Evolutionary conservation across 2,329 filamentous ascomycete genomes (phyloP).

Genomic region (Canariomyces notabilis): DNA sequence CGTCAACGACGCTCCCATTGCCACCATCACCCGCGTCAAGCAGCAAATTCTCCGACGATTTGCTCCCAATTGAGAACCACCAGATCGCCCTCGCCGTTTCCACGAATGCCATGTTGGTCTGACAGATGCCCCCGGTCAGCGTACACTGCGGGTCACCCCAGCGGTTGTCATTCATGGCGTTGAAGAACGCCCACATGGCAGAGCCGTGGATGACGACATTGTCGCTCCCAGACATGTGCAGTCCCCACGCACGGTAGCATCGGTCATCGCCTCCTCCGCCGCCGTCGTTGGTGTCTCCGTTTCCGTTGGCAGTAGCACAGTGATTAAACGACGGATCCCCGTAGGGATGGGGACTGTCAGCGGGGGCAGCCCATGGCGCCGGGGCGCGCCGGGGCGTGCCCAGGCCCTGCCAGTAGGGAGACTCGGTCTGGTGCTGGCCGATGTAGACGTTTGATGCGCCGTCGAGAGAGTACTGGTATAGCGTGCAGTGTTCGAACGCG

Average conservation of each 20-base stretch:
- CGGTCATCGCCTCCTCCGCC: conserved; percentile 22
- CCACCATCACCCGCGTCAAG: conserved; percentile 24
- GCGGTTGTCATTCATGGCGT: conserved; percentile 27
- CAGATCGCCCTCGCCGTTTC: conserved; percentile 23
- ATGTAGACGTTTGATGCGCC: conserved; percentile 40
- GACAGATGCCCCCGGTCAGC: conserved; percentile 25
- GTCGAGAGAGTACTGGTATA: conserved; percentile 50
- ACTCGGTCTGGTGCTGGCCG: conserved; percentile 43
- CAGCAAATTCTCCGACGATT: conserved; percentile 28
- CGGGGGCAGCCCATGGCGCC: conserved; percentile 33
- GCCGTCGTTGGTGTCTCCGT: too few relatives aligned
- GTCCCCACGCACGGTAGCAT: conserved; percentile 27
- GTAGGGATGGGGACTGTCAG: too few relatives aligned
- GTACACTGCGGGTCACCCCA: conserved; percentile 24
- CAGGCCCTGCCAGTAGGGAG: conserved; percentile 37
- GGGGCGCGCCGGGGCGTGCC: conserved; percentile 33
- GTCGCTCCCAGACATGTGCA: conserved; percentile 21
- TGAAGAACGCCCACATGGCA: conserved; percentile 34
- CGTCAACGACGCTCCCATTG: conserved; percentile 7
- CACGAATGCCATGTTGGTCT: conserved; percentile 27
- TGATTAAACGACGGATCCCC: conserved; percentile 30
- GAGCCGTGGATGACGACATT: conserved; percentile 31
- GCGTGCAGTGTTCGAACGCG: conserved; percentile 44
- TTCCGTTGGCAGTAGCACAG: too few relatives aligned
- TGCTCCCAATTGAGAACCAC: conserved; percentile 29